A percentile compares a stretch with the other conserved stretches of the same genome.
These are phyloP conservation scores for Cardamine occulta DNA, from an alignment of 345 rosid species.

Conservation along the genomic window DNA sequence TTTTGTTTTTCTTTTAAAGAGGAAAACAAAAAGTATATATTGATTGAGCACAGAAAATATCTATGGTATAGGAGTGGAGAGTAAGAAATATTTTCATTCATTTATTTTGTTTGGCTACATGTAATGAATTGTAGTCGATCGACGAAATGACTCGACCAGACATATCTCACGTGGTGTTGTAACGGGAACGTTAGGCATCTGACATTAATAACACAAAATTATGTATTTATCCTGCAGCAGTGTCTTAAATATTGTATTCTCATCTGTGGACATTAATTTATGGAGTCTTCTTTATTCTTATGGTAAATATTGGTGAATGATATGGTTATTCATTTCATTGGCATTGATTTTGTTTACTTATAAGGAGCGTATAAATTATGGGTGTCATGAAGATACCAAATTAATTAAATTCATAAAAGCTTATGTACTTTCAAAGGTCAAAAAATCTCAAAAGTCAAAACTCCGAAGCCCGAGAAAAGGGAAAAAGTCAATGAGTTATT, in stretches of 20 bases:
- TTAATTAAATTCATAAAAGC: neutral
- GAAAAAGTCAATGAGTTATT: conserved; percentile 14
- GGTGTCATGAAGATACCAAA: neutral
- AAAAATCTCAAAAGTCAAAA: conserved; percentile 15
- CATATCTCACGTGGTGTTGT: conserved; percentile 42
- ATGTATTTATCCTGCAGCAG: conserved; percentile 29
- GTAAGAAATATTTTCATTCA: conserved; percentile 15
- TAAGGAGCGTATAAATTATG: conserved; percentile 14
- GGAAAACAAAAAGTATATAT: neutral
- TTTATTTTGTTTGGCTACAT: conserved; percentile 27
- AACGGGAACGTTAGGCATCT: conserved; percentile 38
- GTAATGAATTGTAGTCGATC: conserved; percentile 29
- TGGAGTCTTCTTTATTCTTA: conserved; percentile 20
- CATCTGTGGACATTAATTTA: conserved; percentile 26
- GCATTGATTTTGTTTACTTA: conserved; percentile 7
- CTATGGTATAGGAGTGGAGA: conserved; percentile 1
- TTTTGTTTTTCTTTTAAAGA: neutral
- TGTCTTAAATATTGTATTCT: conserved; percentile 15
- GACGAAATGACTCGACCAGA: conserved; percentile 33
- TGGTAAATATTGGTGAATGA: conserved; percentile 29
- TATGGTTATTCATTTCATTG: conserved; percentile 22
- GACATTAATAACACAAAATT: conserved; percentile 29
- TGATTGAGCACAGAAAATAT: conserved; percentile 19
- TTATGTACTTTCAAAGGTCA: conserved; percentile 16
- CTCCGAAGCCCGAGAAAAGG: neutral